Evolutionary conservation across 75 land plant genomes (phyloP), one percentile per base, ranked within the genome.

Genomic region (Cunninghamia lanceolata): DNA sequence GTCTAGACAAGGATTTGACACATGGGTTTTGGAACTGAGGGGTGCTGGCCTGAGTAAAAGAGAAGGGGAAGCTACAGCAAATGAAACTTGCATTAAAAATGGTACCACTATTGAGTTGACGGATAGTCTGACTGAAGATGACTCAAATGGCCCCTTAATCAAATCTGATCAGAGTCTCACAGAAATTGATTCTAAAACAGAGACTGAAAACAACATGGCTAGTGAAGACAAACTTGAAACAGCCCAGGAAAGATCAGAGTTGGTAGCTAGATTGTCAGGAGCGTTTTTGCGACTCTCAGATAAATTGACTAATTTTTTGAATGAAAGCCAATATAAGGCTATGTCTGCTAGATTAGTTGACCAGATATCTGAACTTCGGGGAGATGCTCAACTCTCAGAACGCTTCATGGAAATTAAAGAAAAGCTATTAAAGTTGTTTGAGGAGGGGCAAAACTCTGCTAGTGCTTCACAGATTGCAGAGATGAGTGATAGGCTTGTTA

Each of bases 21-120:
- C 99, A 83, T 98, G 99, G 99, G 94, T 98, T 89, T 85, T 98
- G 63, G 99, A 98, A 92, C 87, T 96, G 21, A 90, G 99, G 85
- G 99, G 98, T 82, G 99, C 99, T 75, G 99, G 99, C 13, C 88
- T 98, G 85, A 98, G 99, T 85, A 91, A 86, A 77, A 88, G 88
- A 63, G 91, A 86, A 59, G 88, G 75, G 40, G 94, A 93, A 45
- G 43, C 85, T 16, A 77, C 59, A 53, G 89, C 30, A 45, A 85
- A 43, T 42, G 83, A 83, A 83, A 43, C 82, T 14, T 71, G 43
- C 32, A 25, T 21, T 19, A 46, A 75, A 40, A 10, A 78, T 25
- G 36, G 19, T 7, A 42, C 25, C 3, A 4, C 43, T 25, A 36
- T 40, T 13, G 32, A 85, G 81, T 13, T 83, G 34, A 34, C 66